Evolutionary conservation across 805 yeast genomes (phyloP), one percentile per base, ranked within the genome.

Genomic region (Ogataea wickerhamii): DNA sequence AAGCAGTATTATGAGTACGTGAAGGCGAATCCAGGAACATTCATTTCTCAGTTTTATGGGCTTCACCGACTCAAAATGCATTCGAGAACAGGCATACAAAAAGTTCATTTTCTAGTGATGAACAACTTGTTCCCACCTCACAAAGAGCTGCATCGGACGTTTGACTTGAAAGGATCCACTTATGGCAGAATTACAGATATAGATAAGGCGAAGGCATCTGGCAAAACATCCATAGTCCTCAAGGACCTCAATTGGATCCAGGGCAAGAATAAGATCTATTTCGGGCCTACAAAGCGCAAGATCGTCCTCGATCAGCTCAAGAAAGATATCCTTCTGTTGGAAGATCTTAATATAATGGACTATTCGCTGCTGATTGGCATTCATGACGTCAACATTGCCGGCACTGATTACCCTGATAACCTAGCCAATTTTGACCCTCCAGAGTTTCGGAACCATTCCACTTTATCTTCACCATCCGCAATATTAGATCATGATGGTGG

Each of bases 61-160:
- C 70, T 93, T 37, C 98, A 93, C 59, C 70, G 99, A 43, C 81
- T 93, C 34, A 88, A 91, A 60, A 81, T 91, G 78, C 96, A 96
- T 6, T 71, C 74, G 4, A 75, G 73, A 28, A 51, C 53, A 6
- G 64, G 65, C 8, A 62, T 65, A 28, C 73, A 88, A 38, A 89
- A 86, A 57, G 86, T 93, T 27, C 95, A 93, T 63, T 91, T 93
- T 51, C 71, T 93, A 38, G 96, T 93, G 23, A 93, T 93, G 98
- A 93, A 93, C 68, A 93, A 93, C 56, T 71, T 93, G 34, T 93
- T 94, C 64, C 98, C 99, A 0, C 95, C 97, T 5, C 87, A 86
- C 54, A 71, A 88, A 34, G 93, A 85, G 45, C 80, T 91, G 38
- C 95, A 88, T 58, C 66, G 74, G 28, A 85, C 88, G 28, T 93